A percentile compares a stretch with the other conserved stretches of the same genome.
phyloP scores from a whole-genome alignment of 2,329 filamentous ascomycete genomes.

The Epichloe aotearoae region DNA sequence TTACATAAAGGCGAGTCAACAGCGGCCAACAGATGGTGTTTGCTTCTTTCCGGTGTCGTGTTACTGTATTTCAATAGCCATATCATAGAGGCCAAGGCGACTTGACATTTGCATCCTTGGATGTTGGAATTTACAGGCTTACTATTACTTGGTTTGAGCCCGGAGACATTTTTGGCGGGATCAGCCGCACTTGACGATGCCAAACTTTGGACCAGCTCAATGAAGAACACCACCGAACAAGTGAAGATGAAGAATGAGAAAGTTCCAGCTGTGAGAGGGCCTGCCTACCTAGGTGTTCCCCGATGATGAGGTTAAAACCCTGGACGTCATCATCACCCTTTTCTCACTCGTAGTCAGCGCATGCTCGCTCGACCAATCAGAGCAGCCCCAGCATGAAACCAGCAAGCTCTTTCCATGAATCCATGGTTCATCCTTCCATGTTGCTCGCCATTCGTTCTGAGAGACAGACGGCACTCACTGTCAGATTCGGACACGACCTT shows the following conservation, averaged over 20 bases:
- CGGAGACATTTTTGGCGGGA: no score
- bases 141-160: not conserved
- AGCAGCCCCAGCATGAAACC: not conserved
- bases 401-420: not conserved
- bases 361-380: not conserved
- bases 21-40: not conserved
- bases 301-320: no score
- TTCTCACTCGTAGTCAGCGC: not conserved
- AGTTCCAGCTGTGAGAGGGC: no score
- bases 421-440: no score
- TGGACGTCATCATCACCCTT: not conserved
- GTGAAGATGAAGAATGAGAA: not conserved
- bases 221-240: not conserved
- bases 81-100: conserved; percentile 2
- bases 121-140: not conserved
- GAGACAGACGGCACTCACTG: not conserved
- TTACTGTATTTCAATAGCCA: not conserved
- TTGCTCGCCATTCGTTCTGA: no score
- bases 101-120: not conserved
- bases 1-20: not conserved
- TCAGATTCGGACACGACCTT: not conserved
- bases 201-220: not conserved
- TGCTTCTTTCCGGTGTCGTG: not conserved
- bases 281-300: no score
- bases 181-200: not conserved